Evolutionary conservation across 148 eudicot genomes (phyloP), one percentile per base, ranked within the genome.

Genomic region (Camellia granthamiana): DNA sequence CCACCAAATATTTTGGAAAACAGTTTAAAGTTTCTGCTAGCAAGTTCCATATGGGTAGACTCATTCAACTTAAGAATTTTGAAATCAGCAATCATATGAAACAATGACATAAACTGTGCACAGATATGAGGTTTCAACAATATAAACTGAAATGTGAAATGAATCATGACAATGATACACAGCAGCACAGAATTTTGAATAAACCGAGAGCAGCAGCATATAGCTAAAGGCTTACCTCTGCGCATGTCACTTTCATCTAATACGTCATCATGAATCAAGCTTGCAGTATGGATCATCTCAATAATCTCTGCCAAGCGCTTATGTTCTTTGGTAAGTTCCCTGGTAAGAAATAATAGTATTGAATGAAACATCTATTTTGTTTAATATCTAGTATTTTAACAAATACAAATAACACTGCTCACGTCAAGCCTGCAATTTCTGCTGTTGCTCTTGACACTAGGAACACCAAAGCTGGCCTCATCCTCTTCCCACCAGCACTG

Each of bases 401-500:
- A 12, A 44, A 74, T 68, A 79, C 13, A 38, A 83, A n/a, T 67
- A 59, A 76, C 18, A 74, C 10, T 47, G 78, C 87, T 85, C 81
- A 95, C 98, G 84, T 89, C 83, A 93, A 82, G 77, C 97, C 97
- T 72, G 80, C 93, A 81, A 90, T 83, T 69, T 89, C 94, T 47
- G 96, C 91, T 88, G 97, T 83, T 89, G 51, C 7, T 56, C 59
- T 38, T 4, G 77, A 55, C 30, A 19, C 55, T 5, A 51, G 55
- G 18, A 10, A 95, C 66, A 93, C 98, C 83, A 95, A 82, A 81
- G 98, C 98, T 44, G 98, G 98, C 86, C 98, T 90, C 97, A 95
- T 93, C 80, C 98, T 88, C 87, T 95, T 95, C 68, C 98, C 98
- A 80, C 98, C 98, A 78, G 98, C 98, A 61, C 95, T 84, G 83